A percentile compares a stretch with the other conserved stretches of the same genome.
These are phyloP conservation scores for Fonsecaea erecta DNA, from an alignment of 2,329 filamentous ascomycete genomes.

Conservation along the genomic window DNA sequence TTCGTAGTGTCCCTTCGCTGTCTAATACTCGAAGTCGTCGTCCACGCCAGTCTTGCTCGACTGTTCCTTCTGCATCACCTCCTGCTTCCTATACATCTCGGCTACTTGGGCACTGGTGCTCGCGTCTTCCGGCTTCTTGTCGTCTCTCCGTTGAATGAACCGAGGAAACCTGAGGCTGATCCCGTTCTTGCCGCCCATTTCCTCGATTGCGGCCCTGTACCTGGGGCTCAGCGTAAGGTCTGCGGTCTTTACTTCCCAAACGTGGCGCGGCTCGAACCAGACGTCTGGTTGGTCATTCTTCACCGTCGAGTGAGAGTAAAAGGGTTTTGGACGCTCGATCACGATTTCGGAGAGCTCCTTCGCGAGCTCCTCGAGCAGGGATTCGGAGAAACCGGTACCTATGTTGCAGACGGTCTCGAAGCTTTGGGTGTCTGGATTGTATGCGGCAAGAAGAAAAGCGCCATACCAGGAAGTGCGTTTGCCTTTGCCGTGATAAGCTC, in stretches of 20 bases:
- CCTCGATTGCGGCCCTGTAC: slow-evolving; percentile 87
- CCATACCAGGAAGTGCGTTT: slow-evolving; percentile 96
- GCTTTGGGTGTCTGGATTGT: slow-evolving; percentile 76
- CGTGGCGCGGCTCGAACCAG: slow-evolving; percentile 92
- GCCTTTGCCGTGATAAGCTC: slow-evolving; percentile 90
- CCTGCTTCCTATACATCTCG: slow-evolving; percentile 96
- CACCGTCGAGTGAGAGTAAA: slow-evolving; percentile 83
- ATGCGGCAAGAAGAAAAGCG: slow-evolving; percentile 92
- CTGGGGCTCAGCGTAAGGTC: slow-evolving; percentile 90
- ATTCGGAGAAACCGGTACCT: slow-evolving; percentile 94
- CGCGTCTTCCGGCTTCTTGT: slow-evolving; percentile 93
- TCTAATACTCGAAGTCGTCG: slow-evolving; percentile 94
- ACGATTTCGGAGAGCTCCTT: slow-evolving; percentile 72
- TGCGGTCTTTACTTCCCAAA: slow-evolving; percentile 98
- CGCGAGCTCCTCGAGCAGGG: slow-evolving; percentile 87
- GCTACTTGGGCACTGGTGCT: slow-evolving; percentile 83
- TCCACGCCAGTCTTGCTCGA: slow-evolving; percentile 82
- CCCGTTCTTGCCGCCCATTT: slow-evolving; percentile 73
- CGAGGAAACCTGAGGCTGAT: slow-evolving; percentile 89
- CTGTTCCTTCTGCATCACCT: slow-evolving; percentile 83
- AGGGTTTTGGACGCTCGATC: slow-evolving; percentile 91
- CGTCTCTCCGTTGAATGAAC: slow-evolving; percentile 88
- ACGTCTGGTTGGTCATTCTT: slow-evolving; percentile 95
- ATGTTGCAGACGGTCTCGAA: slow-evolving; percentile 99
- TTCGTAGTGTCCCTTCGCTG: neutral